Conservation (phyloP, 768 basidiomycete species). For the Psilocybe subaeruginosa region DNA sequence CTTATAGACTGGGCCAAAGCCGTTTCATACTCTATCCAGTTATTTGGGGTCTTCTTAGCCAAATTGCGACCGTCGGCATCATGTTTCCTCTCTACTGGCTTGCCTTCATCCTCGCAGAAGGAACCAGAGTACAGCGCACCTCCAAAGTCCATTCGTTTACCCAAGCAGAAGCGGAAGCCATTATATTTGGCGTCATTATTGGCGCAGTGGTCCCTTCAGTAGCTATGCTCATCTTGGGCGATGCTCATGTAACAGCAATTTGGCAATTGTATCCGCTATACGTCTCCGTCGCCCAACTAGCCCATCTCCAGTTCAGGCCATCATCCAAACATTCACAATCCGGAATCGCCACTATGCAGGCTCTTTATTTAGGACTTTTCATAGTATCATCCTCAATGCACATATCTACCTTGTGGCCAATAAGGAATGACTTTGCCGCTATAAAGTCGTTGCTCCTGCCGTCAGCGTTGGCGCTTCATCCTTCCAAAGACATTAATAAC, state of each 20-base stretch:
- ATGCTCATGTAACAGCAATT: constrained; percentile 47
- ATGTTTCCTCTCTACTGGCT: constrained; percentile 53
- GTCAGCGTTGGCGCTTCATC: constrained; percentile 30
- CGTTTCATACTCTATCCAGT: constrained; percentile 42
- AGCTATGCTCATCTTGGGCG: constrained; percentile 44
- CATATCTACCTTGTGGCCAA: constrained; percentile 40
- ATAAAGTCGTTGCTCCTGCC: constrained; percentile 40
- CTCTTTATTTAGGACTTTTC: constrained; percentile 42
- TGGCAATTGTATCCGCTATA: constrained; percentile 60
- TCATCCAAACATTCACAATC: constrained; percentile 32
- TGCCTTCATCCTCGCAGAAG: constrained; percentile 42
- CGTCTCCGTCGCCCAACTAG: constrained; percentile 40
- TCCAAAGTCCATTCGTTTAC: constrained; percentile 26
- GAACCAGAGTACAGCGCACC: constrained; percentile 26
- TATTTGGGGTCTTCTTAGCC: constrained; percentile 42
- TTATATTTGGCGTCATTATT: constrained; percentile 48
- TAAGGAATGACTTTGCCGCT: constrained; percentile 29
- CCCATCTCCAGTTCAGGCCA: constrained; percentile 44
- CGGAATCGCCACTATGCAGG: constrained; percentile 38
- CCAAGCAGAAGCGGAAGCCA: constrained; percentile 52
- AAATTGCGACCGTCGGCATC: constrained; percentile 44
- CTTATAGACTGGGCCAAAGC: constrained; percentile 38
- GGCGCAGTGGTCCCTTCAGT: constrained; percentile 51
- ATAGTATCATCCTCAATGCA: constrained; percentile 45
- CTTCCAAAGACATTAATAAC: constrained; percentile 23